Evolutionary conservation across 352 stramenopile genomes (phyloP), one percentile per base, ranked within the genome.

Genomic region (Phytopythium chamaehyphon): DNA sequence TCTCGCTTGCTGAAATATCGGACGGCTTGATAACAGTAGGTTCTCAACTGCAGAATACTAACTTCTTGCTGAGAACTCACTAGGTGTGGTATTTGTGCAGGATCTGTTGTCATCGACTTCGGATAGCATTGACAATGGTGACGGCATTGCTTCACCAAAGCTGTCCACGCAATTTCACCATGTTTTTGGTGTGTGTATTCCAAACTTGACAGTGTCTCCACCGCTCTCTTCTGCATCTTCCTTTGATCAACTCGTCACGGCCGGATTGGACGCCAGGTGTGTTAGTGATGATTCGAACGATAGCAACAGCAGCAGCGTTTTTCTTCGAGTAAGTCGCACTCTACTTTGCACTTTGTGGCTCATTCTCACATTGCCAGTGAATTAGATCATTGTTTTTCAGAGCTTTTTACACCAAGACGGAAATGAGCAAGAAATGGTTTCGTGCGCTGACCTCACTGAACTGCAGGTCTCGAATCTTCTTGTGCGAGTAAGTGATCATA

Each of bases 1-100:
- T 79, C 16, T 79, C 73, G 11, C 76, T 85, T 44, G 64, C 64
- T 23, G 77, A 88, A 49, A 50, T 86, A 1, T 78, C 73, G 23
- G 72, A 85, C 57, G 77, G 86, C 43, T 67, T 59, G 1, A 82
- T 85, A 56, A 65, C 50, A 19, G 77, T 57, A 52, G 24, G 51
- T 23, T 19, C 3, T 19, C 40, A 47, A 22, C 18, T 33, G 5
- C 18, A 18, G 10, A n/a, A 12, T 18, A 40, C 21, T 31, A 11
- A 24, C 4, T 12, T 55, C 33, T 23, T 24, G 5, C 1, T 33
- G 19, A 24, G 16, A 10, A 19, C 40, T 40, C n/a, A 35, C 16
- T 12, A 21, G 19, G 24, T 28, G 10, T 28, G 16, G 2, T 16
- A 16, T 35, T 47, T 9, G 31, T 10, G 6, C 39, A 76, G 67